Evolutionary conservation across 2,329 filamentous ascomycete genomes (phyloP).

Genomic region (Fusarium veterinarium): DNA sequence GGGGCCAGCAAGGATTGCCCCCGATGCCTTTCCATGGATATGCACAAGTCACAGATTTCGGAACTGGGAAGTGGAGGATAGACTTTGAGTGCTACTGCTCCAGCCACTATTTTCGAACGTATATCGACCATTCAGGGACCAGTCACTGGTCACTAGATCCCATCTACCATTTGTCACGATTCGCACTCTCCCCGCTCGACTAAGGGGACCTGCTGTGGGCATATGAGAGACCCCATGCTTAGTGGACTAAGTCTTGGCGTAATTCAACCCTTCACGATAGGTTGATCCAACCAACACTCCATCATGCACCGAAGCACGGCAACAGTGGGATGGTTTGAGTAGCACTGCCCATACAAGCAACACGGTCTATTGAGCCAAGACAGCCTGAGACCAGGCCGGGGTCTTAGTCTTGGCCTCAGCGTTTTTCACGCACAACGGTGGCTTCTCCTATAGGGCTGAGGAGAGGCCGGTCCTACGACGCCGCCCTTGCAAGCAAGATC

Average conservation of each 20-base stretch:
- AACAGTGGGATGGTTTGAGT: constrained; percentile 3
- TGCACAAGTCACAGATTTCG: background rate
- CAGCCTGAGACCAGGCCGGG: background rate
- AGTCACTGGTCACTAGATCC: constrained; percentile 15
- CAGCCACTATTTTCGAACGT: constrained; percentile 27
- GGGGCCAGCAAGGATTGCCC: background rate
- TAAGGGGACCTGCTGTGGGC: constrained; percentile 17
- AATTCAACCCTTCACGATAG: constrained; percentile 5
- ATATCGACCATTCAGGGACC: constrained; percentile 19
- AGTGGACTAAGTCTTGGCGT: constrained; percentile 24
- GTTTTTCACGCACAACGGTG: background rate
- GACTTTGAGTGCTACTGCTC: constrained; percentile 12
- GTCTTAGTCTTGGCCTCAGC: background rate
- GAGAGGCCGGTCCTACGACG: constrained; percentile 13
- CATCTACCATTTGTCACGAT: constrained; percentile 24
- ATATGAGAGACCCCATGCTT: constrained; percentile 11
- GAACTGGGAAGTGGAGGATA: constrained; percentile 1
- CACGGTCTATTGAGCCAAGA: background rate
- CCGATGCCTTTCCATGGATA: constrained; percentile 7
- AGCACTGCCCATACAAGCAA: background rate
- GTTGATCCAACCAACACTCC: background rate
- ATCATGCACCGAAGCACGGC: background rate
- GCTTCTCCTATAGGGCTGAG: constrained; percentile 36
- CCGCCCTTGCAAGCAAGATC: constrained; percentile 33
- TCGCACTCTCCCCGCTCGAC: constrained; percentile 10